Evolutionary conservation across 2,329 filamentous ascomycete genomes (phyloP).

Genomic region (Colletotrichum sp.): DNA sequence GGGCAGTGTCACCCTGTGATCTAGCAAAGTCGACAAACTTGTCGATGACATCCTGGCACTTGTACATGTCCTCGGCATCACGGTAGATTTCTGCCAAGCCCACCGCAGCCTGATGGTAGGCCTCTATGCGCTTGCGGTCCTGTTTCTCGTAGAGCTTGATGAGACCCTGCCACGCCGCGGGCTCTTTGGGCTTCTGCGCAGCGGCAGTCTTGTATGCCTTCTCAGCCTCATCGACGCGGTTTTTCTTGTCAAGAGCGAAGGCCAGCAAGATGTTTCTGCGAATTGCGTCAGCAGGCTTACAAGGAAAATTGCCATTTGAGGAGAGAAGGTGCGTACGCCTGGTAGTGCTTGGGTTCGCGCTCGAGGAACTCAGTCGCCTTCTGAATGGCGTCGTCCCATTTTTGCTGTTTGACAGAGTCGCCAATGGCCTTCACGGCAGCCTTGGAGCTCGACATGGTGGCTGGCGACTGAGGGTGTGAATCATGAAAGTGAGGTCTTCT

Average conservation of each 20-base stretch:
- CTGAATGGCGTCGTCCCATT: conserved; percentile 77
- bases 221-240: conserved; percentile 75
- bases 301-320: neutral
- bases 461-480: neutral
- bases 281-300: conserved; percentile 9
- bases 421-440: conserved; percentile 82
- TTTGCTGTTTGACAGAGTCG: conserved; percentile 76
- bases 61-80: conserved; percentile 67
- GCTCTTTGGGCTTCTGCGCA: conserved; percentile 73
- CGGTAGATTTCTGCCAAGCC: conserved; percentile 78
- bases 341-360: conserved; percentile 80
- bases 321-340: conserved; percentile 62
- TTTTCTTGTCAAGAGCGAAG: conserved; percentile 81
- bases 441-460: conserved; percentile 65
- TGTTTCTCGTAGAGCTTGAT: conserved; percentile 86
- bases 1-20: conserved; percentile 71
- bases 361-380: conserved; percentile 74
- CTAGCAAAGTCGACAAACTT: conserved; percentile 80
- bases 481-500: conserved; percentile 17
- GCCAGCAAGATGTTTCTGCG: conserved; percentile 73
- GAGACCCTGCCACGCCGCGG: conserved; percentile 91
- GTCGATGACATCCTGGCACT: conserved; percentile 72
- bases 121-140: conserved; percentile 68
- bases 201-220: conserved; percentile 77
- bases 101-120: conserved; percentile 77